Conservation (phyloP, 345 rosid genomes). For the Salix exigua region DNA sequence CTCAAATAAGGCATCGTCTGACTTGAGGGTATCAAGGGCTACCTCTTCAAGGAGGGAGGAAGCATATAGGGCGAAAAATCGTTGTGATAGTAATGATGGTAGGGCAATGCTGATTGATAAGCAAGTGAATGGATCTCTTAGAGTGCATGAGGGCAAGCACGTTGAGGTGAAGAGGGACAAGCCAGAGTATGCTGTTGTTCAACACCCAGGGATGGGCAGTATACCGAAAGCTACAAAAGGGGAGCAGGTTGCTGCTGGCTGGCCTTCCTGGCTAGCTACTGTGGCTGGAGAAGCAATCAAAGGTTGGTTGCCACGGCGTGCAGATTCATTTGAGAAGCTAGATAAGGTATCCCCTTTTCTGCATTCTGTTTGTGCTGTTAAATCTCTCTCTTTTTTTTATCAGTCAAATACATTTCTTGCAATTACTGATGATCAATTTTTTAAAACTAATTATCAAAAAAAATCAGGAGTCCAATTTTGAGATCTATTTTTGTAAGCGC, state of each 20-base stretch:
- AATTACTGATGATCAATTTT: neutral
- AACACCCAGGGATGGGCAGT: conserved; percentile 56
- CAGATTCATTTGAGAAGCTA: conserved; percentile 92
- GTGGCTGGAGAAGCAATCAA: conserved; percentile 97
- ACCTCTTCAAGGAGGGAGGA: conserved; percentile 79
- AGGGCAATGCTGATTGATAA: conserved; percentile 57
- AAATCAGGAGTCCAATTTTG: neutral
- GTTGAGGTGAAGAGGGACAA: conserved; percentile 66
- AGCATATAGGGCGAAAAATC: conserved; percentile 45
- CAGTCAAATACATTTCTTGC: neutral
- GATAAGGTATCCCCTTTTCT: conserved; percentile 66
- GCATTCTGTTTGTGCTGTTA: conserved; percentile 8
- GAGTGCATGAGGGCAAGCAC: conserved; percentile 47
- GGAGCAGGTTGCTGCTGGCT: conserved; percentile 94
- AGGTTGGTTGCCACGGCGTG: conserved; percentile 96
- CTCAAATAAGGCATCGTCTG: conserved; percentile 55
- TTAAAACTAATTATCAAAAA: neutral
- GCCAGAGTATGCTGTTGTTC: conserved; percentile 46
- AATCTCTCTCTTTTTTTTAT: neutral
- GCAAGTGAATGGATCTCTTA: conserved; percentile 59
- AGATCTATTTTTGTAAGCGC: neutral
- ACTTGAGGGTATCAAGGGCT: conserved; percentile 53
- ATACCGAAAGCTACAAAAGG: conserved; percentile 78
- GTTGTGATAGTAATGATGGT: conserved; percentile 49
- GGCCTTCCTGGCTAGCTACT: conserved; percentile 96